Evolutionary conservation across 306 rosid species (phyloP).

Genomic region (Vigna angularis): DNA sequence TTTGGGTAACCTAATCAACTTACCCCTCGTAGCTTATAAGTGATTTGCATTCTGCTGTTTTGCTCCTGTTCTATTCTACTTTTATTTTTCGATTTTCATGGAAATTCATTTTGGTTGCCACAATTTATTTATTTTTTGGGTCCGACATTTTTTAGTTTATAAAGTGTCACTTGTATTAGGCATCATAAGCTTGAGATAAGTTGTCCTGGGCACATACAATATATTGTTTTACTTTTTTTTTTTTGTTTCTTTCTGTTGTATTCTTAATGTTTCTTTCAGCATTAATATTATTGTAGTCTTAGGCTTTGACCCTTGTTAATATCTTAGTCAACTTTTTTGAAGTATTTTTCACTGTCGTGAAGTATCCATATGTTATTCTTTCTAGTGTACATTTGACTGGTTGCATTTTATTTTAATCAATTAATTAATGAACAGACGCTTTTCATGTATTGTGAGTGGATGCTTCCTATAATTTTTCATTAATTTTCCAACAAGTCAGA

Average conservation of each 20-base stretch:
- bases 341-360: neutral
- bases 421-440: neutral
- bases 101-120: neutral
- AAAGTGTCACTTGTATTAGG: neutral
- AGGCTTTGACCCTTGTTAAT: neutral
- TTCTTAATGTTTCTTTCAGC: too few relatives aligned
- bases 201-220: neutral
- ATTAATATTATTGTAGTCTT: neutral
- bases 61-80: neutral
- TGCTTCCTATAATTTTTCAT: neutral
- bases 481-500: neutral
- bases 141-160: neutral
- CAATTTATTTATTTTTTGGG: neutral
- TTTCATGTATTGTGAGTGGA: neutral
- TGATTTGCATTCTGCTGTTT: conserved; percentile 26
- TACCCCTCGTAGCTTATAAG: neutral
- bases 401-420: neutral
- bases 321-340: neutral
- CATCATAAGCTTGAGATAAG: neutral
- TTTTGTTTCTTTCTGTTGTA: neutral
- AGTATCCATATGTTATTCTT: neutral
- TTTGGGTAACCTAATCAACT: conserved; percentile 40
- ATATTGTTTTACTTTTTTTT: neutral
- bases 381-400: neutral
- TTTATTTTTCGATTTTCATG: neutral